Evolutionary conservation across 1,284 basidiomycete species (phyloP), one percentile per base, ranked within the genome.

Genomic region (Jaminaea rosea): DNA sequence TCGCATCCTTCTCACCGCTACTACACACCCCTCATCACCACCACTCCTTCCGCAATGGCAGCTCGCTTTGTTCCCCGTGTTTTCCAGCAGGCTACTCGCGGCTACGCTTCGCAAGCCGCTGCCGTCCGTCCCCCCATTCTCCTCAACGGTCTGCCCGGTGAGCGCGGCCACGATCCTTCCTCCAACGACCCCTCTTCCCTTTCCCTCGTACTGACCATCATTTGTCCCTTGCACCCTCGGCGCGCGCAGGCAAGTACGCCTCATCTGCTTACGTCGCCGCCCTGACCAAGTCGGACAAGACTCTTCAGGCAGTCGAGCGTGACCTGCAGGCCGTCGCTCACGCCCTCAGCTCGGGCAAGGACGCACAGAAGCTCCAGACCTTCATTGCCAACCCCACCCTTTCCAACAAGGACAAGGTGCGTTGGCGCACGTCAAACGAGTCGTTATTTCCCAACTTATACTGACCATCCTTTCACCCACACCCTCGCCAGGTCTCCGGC

Each of bases 221-320:
- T 23, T 42, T 24, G 19, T 42, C 39, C n/a, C n/a, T n/a, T 42
- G 17, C 39, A 5, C 19, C 19, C 13, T 11, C 27, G 19, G 11
- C 56, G 31, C 62, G 88, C 62, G 82, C 87, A 44, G 78, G 82
- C 75, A 97, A 96, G 78, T 98, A 99, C 78, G 93, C 94, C 59
- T 86, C 87, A 55, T 93, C 94, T 26, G 82, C 88, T 61, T 99
- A 88, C 78, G 83, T 85, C 49, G 93, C 93, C 50, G 91, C 94
- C 17, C 83, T 91, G 72, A 80, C 84, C 69, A 87, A 90, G 79
- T 67, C 73, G 66, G 65, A 52, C 59, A 75, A 73, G 66, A 68
- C 67, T 27, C 65, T 75, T 46, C 52, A 63, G 41, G 66, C 66
- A 60, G 65, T 75, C 47, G 72, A 73, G 61, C 68, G 80, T 34